These are phyloP conservation scores for Fusarium sp. DNA, from an alignment of 2,329 filamentous ascomycete genomes.

Conservation along the genomic window DNA sequence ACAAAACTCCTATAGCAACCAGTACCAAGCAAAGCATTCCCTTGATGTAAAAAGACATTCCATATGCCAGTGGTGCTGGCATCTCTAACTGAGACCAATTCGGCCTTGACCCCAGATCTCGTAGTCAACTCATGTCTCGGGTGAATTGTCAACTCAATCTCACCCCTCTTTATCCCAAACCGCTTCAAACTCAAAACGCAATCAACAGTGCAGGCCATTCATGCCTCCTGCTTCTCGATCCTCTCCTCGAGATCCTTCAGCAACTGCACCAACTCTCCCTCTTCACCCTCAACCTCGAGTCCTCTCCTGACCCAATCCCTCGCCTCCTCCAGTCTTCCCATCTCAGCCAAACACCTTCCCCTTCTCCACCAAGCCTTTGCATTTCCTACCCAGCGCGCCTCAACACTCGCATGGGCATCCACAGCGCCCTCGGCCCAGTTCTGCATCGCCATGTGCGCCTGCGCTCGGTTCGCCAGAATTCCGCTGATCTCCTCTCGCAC, in stretches of 20 bases:
- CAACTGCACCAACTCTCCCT: slow-evolving; percentile 70
- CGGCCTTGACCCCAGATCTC: not conserved
- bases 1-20: slow-evolving; percentile 18
- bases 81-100: slow-evolving; percentile 7
- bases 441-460: slow-evolving; percentile 85
- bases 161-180: not conserved
- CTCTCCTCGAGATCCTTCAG: slow-evolving; percentile 68
- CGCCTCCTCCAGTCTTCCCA: slow-evolving; percentile 87
- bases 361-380: slow-evolving; percentile 94
- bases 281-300: slow-evolving; percentile 83
- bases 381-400: slow-evolving; percentile 86
- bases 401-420: slow-evolving; percentile 88
- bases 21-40: slow-evolving; percentile 9
- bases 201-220: not conserved
- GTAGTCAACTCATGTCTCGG: slow-evolving; percentile 16
- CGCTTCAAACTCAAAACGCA: not conserved
- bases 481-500: slow-evolving; percentile 85
- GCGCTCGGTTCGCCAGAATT: slow-evolving; percentile 86
- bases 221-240: slow-evolving; percentile 52
- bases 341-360: slow-evolving; percentile 87
- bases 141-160: not conserved
- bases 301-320: slow-evolving; percentile 78
- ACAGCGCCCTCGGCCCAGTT: slow-evolving; percentile 87
- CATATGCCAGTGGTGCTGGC: slow-evolving; percentile 10
- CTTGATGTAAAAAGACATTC: slow-evolving; percentile 17